Evolutionary conservation across 1,284 basidiomycete species (phyloP).

Genomic region (Apiotrichum sp.): DNA sequence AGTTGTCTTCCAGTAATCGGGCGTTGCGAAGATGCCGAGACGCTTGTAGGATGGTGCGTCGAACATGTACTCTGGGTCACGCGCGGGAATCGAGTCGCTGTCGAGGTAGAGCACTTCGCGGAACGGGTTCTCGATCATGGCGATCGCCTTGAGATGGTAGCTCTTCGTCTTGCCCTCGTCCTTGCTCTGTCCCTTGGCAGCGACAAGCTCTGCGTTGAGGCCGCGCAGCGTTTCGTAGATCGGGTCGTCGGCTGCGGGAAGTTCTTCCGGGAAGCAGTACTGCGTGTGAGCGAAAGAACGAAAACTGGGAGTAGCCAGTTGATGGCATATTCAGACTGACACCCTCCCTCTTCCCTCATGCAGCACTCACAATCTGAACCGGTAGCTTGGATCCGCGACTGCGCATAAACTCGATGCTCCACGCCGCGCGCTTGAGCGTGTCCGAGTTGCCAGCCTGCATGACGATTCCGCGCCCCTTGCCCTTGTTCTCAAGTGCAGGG

Average conservation of each 20-base stretch:
- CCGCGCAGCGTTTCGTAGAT: constrained; percentile 36
- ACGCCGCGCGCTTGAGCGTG: constrained; percentile 47
- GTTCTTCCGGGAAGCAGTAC: constrained; percentile 49
- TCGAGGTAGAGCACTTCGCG: constrained; percentile 51
- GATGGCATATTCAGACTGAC: too few species aligned
- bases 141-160: constrained; percentile 51
- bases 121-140: constrained; percentile 48
- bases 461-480: constrained; percentile 48
- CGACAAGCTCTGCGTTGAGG: constrained; percentile 44
- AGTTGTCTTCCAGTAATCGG: constrained; percentile 48
- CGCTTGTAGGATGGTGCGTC: constrained; percentile 45
- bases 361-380: constrained; percentile 38
- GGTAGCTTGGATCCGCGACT: constrained; percentile 41
- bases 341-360: too few species aligned
- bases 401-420: constrained; percentile 46
- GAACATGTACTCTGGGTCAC: constrained; percentile 48
- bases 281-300: constrained; percentile 9
- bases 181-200: constrained; percentile 39
- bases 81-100: constrained; percentile 47
- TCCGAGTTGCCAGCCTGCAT: constrained; percentile 51
- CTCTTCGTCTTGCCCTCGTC: constrained; percentile 42
- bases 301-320: background rate
- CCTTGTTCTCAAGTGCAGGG: constrained; percentile 16
- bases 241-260: constrained; percentile 36
- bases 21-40: constrained; percentile 40